Evolutionary conservation across 2,329 filamentous ascomycete species (phyloP), one percentile per base, ranked within the genome.

Genomic region (Didymella sp.): DNA sequence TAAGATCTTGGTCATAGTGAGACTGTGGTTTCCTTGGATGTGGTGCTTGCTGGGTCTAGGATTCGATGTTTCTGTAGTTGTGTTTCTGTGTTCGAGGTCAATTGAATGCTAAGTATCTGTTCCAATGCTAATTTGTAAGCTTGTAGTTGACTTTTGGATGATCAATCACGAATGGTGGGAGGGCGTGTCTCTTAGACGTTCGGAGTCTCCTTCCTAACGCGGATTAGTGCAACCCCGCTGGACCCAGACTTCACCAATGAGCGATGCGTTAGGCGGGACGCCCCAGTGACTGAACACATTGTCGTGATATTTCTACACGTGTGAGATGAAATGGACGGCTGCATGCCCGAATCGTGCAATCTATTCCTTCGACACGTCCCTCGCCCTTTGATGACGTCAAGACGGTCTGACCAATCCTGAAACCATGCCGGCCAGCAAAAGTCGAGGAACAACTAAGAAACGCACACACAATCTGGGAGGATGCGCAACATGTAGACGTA

Each of bases 381-480:
- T 41, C 40, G 4, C 22, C 38, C 13, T 38, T 30, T 17, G 17
- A 44, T 57, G 48, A 52, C 48, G 48, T 57, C 48, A 49, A 35
- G 22, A 35, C 27, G 40, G 13, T 51, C 33, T 19, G 30, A 28
- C 41, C 27, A 25, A 9, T 5, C 19, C n/a, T 13, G 28, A 51
- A 24, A 42, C 28, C 40, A 60, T 58, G 53, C 58, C 49, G 11
- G 28, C 54, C 38, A 51, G 40, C 27, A 58, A 56, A 24, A 45
- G 54, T 43, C 38, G 54, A 35, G 50, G 49, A 31, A 17, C 51
- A 27, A 38, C 49, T n/a, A 48, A 51, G 40, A 59, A 59, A 50
- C 56, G 56, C 38, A 61, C 59, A 30, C 56, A 61, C 45, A 61
- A 61, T 12, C 52, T 61, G 12, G 59, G 59, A 27, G 59, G 56